Base-by-base conservation (phyloP, 192 early-diverging fungal genomes). In the Coemansia sp. region DNA sequence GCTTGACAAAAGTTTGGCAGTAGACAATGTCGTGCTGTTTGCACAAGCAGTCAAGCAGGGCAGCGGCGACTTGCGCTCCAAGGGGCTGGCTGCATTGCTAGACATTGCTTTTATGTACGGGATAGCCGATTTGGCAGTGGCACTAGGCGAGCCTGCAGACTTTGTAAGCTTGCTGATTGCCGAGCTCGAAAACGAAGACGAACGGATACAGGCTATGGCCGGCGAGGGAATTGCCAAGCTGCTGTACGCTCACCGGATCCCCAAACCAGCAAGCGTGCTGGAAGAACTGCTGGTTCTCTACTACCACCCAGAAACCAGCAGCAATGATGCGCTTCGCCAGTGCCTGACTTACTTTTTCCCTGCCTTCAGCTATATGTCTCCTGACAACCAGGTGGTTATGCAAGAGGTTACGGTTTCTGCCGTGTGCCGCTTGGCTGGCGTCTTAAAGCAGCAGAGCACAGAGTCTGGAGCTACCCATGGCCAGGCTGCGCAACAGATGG, bases 271-370 rank as follows among this genome's bases (percentile, higher is more conserved):
- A n/a, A 41, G 32, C 11, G 60, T 74, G 14, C 67, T 96, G 43
- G 81, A 88, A 37, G 75, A 83, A 60, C 60, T 96, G 64, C 71
- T 93, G n/a, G 68, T 90, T 0, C 64, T 92, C 14, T 96, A 93
- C 71, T 93, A 88, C 68, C 85, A 92, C 65, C 87, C 88, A 14
- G 57, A 69, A 2, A 91, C 87, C 6, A 69, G 58, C 10, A 57
- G 46, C 30, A 93, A 92, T 58, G 69, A 85, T 43, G 80, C 83
- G 11, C 69, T 91, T 49, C 79, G 88, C 1, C 92, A 93, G 62
- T 96, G 92, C 56, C 79, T 96, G n/a, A 83, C 80, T 17, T 96
- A 93, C 62, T 96, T 96, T 51, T 83, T 96, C 51, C 92, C 89
- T 7, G 88, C 87, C 11, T 93, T 82, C 60, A 86, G 89, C 61